Conservation (phyloP, 257 asterid species). For the Solanum boliviense region DNA sequence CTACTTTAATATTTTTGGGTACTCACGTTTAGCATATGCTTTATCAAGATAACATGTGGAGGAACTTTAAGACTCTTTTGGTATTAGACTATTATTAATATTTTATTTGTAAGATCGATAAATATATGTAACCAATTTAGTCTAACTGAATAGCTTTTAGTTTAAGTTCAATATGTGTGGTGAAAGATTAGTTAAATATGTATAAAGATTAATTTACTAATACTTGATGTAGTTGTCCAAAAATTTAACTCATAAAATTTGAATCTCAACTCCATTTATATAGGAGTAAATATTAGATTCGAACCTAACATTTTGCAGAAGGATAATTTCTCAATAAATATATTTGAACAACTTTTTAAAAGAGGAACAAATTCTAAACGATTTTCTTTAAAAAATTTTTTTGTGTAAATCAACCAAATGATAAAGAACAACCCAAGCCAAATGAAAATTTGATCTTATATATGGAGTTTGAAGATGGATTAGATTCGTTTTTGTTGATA, state of each 20-base stretch:
- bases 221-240: rapidly evolving
- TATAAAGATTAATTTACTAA: not conserved
- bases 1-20: constrained; percentile 30
- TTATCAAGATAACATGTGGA: not conserved
- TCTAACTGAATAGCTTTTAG: not conserved
- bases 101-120: not conserved
- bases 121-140: not conserved
- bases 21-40: constrained; percentile 22
- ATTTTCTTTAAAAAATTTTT: no score
- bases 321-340: not conserved
- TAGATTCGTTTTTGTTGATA: not conserved
- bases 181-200: not conserved
- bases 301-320: not conserved
- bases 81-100: not conserved
- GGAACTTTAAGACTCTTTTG: not conserved
- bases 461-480: not conserved
- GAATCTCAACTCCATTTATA: not conserved
- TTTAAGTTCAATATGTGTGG: not conserved
- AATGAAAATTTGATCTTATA: no score
- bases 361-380: not conserved
- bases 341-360: not conserved
- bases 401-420: not conserved
- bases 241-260: not conserved
- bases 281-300: not conserved
- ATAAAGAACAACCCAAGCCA: no score